Conservation (phyloP, 352 stramenopile genomes). For the Globisporangium lucens region DNA sequence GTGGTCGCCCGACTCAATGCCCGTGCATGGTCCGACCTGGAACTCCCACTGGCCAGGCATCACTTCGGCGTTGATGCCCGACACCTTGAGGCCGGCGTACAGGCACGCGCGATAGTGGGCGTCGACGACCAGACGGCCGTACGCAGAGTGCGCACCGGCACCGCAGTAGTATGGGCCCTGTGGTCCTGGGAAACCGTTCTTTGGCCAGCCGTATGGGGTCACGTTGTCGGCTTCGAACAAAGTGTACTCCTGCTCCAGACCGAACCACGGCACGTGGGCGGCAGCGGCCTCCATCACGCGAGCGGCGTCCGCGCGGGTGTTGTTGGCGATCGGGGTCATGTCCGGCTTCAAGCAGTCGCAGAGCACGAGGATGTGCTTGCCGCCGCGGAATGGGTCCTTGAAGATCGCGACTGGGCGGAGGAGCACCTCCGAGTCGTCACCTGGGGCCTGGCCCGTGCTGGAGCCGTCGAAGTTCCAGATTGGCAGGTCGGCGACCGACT, state of each 20-base stretch:
- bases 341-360: slow-evolving; percentile 97
- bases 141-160: slow-evolving; percentile 94
- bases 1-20: slow-evolving; percentile 96
- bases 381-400: slow-evolving; percentile 94
- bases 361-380: slow-evolving; percentile 96
- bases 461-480: slow-evolving; percentile 98
- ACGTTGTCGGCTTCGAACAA: slow-evolving; percentile 88
- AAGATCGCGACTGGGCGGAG: slow-evolving; percentile 92
- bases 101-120: slow-evolving; percentile 94
- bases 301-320: slow-evolving; percentile 81
- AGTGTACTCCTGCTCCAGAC: slow-evolving; percentile 98
- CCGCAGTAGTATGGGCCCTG: slow-evolving; percentile 94
- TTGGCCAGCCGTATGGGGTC: slow-evolving; percentile 91
- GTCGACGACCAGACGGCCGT: slow-evolving; percentile 94
- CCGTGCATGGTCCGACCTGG: slow-evolving; percentile 95
- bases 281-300: slow-evolving; percentile 69
- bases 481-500: slow-evolving; percentile 80
- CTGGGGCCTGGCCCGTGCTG: slow-evolving; percentile 95
- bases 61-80: slow-evolving; percentile 97
- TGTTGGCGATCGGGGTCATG: slow-evolving; percentile 90
- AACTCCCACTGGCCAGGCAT: slow-evolving; percentile 98
- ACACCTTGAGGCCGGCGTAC: slow-evolving; percentile 95
- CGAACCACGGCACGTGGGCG: slow-evolving; percentile 89
- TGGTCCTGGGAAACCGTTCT: slow-evolving; percentile 84
- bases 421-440: slow-evolving; percentile 96